These are phyloP conservation scores for Abrus precatorius DNA, from an alignment of 306 rosid species.

Conservation along the genomic window DNA sequence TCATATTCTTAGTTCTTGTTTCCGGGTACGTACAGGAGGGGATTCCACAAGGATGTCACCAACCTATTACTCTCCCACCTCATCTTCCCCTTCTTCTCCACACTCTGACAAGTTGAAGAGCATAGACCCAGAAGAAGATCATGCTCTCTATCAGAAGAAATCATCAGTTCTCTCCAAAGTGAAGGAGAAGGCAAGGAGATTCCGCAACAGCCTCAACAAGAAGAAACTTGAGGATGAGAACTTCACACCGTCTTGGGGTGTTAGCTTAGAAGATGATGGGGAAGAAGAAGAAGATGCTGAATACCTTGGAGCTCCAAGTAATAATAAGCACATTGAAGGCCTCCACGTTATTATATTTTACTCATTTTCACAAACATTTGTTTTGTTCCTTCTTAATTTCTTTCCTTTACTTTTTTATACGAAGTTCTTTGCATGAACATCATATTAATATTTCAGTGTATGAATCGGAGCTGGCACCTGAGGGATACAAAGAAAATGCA, in stretches of 20 bases:
- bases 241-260: slow-evolving; percentile 68
- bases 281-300: slow-evolving; percentile 69
- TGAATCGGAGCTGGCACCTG: slow-evolving; percentile 89
- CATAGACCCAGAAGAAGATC: slow-evolving; percentile 71
- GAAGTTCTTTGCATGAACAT: neutral
- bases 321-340: neutral
- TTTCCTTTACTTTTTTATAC: neutral
- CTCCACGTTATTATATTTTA: neutral
- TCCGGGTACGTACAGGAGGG: slow-evolving; percentile 51
- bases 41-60: slow-evolving; percentile 58
- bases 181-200: slow-evolving; percentile 80
- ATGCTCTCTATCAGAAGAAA: slow-evolving; percentile 69
- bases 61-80: slow-evolving; percentile 37
- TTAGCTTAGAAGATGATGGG: slow-evolving; percentile 55
- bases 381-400: neutral
- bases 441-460: slow-evolving; percentile 64
- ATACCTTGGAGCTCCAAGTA: slow-evolving; percentile 96
- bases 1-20: neutral
- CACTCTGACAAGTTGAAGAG: slow-evolving; percentile 45
- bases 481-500: slow-evolving; percentile 71
- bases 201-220: slow-evolving; percentile 74
- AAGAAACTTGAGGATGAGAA: slow-evolving; percentile 63
- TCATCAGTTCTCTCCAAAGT: slow-evolving; percentile 91
- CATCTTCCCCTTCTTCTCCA: slow-evolving; percentile 50
- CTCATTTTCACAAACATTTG: neutral